Evolutionary conservation across 2,329 filamentous ascomycete genomes (phyloP).

Genomic region (Dothidotthia symphoricarpi): DNA sequence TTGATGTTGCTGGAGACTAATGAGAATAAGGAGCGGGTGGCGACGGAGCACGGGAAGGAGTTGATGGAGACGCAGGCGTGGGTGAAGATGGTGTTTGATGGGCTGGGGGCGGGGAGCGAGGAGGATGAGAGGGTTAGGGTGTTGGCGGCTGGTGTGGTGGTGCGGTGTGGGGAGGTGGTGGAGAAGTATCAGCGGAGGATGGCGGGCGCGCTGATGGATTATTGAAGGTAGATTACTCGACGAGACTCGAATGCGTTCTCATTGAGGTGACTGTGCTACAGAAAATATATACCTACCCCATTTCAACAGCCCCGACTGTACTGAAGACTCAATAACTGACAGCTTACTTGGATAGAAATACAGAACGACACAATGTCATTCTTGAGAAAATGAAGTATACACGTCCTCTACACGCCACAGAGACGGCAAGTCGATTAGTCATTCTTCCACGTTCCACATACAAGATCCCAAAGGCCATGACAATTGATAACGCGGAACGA

Average conservation of each 20-base stretch:
- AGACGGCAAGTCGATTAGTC: too few relatives aligned
- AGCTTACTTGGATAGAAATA: too few relatives aligned
- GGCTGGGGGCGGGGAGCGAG: conserved; percentile 43
- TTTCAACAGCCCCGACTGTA: too few relatives aligned
- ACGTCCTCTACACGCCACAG: too few relatives aligned
- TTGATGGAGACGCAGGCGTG: conserved; percentile 85
- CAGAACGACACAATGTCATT: too few relatives aligned
- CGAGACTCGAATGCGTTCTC: too few relatives aligned
- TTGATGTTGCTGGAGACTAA: conserved; percentile 82
- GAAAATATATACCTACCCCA: neutral
- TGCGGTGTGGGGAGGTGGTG: conserved; percentile 76
- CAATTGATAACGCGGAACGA: too few relatives aligned
- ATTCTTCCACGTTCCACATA: too few relatives aligned
- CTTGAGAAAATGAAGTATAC: too few relatives aligned
- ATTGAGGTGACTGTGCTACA: neutral
- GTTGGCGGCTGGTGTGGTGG: conserved; percentile 71
- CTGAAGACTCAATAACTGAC: too few relatives aligned
- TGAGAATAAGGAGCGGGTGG: conserved; percentile 68
- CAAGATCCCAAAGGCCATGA: too few relatives aligned
- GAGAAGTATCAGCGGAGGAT: conserved; percentile 76
- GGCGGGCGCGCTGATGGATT: conserved; percentile 64
- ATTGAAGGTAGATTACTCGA: conserved; percentile 18
- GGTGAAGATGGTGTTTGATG: conserved; percentile 73
- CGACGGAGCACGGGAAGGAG: conserved; percentile 70
- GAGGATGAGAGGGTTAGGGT: conserved; percentile 80